phyloP scores from a whole-genome alignment of 169 alveolate genomes.

The Eimeria brunetti region DNA sequence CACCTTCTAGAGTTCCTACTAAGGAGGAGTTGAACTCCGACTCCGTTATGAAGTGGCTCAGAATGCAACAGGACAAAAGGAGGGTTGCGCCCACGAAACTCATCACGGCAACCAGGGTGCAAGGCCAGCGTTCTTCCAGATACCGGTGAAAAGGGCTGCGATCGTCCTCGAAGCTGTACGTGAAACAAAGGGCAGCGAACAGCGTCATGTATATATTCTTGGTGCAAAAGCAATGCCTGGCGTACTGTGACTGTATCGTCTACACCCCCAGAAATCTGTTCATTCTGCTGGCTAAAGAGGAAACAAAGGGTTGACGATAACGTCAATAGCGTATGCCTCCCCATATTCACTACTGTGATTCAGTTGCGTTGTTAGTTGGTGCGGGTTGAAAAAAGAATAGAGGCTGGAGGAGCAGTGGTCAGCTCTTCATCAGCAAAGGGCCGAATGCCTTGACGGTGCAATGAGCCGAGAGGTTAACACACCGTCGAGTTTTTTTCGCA shows the following conservation, averaged over 20 bases:
- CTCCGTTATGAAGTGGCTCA: slow-evolving; percentile 9
- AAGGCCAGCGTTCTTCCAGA: slow-evolving; percentile 65
- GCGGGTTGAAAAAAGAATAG: not conserved
- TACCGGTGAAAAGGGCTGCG: slow-evolving; percentile 31
- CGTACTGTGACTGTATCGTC: not conserved
- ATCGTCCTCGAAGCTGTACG: slow-evolving; percentile 45
- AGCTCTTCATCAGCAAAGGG: not conserved
- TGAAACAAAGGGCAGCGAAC: not conserved
- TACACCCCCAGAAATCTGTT: not conserved
- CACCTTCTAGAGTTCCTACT: slow-evolving; percentile 35
- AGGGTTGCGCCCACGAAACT: slow-evolving; percentile 15
- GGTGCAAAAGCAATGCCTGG: not conserved
- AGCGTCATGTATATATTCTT: not conserved
- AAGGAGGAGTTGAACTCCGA: slow-evolving; percentile 11
- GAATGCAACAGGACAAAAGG: slow-evolving; percentile 39
- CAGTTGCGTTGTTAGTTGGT: not conserved
- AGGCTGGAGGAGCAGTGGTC: not conserved
- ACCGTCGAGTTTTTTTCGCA: slow-evolving; percentile 34
- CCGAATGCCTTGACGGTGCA: not conserved
- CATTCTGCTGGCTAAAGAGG: not conserved
- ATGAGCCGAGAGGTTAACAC: not conserved
- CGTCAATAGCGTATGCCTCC: not conserved
- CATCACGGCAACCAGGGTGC: slow-evolving; percentile 5
- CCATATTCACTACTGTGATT: not conserved
- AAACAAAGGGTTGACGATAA: not conserved